A percentile compares a stretch with the other conserved stretches of the same genome.
phyloP scores from a whole-genome alignment of 768 basidiomycete species.

The Rhodotorula sphaerocarpa region DNA sequence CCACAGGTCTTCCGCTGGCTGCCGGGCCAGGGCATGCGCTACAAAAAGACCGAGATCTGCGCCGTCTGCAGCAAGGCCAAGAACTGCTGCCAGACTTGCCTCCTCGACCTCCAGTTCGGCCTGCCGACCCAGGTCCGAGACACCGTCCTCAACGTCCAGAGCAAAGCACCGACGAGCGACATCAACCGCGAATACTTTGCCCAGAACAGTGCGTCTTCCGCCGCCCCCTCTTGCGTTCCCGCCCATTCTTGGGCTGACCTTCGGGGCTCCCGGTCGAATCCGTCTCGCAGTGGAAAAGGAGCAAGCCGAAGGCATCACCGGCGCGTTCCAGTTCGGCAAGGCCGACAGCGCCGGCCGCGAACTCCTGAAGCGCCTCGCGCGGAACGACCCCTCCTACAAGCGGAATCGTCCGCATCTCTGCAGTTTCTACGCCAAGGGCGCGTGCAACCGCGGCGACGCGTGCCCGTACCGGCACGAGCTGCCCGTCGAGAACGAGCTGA shows the following conservation, averaged over 20 bases:
- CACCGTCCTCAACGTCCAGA: conserved; percentile 72
- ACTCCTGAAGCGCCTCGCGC: conserved; percentile 88
- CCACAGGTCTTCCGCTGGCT: conserved; percentile 95
- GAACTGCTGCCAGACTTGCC: conserved; percentile 84
- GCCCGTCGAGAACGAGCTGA: conserved; percentile 62
- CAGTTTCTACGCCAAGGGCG: conserved; percentile 90
- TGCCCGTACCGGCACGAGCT: conserved; percentile 94
- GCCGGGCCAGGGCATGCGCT: conserved; percentile 81
- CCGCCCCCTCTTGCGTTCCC: no score
- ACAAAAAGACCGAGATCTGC: conserved; percentile 93
- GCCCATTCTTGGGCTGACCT: conserved; percentile 2
- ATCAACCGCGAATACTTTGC: conserved; percentile 94
- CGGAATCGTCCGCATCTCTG: conserved; percentile 89
- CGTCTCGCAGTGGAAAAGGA: conserved; percentile 19
- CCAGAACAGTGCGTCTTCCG: conserved; percentile 71
- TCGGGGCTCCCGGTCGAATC: not conserved
- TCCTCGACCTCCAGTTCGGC: conserved; percentile 91
- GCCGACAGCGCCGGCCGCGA: conserved; percentile 63
- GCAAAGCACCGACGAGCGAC: conserved; percentile 82
- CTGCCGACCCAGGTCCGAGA: conserved; percentile 95
- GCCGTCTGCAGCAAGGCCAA: conserved; percentile 82
- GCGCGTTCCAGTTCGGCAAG: conserved; percentile 39
- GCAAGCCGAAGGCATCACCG: conserved; percentile 26
- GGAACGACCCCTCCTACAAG: conserved; percentile 82
- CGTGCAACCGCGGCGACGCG: conserved; percentile 80